phyloP scores from a whole-genome alignment of 78 protist genomes.

The Cyanophora paradoxa region DNA sequence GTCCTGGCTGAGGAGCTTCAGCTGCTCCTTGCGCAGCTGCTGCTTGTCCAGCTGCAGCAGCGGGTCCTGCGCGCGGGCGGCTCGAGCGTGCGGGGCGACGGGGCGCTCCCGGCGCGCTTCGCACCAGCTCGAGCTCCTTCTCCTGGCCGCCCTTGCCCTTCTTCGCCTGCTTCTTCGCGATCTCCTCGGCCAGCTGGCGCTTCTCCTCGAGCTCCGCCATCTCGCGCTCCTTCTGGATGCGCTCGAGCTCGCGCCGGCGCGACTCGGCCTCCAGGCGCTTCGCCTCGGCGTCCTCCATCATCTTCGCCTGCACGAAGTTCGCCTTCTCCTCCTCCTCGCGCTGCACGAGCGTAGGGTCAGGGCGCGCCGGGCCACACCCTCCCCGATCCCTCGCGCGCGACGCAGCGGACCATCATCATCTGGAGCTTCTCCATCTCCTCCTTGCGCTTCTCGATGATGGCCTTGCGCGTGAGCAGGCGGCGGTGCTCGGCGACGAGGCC shows the following conservation, averaged over 20 bases:
- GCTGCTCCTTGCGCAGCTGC: not conserved
- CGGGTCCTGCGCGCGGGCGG: too few relatives aligned
- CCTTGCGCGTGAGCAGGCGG: not conserved
- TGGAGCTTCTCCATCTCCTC: slow-evolving; percentile 22
- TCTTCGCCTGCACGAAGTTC: not conserved
- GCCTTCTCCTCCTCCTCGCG: not conserved
- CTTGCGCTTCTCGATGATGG: slow-evolving; percentile 38
- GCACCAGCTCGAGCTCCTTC: too few relatives aligned
- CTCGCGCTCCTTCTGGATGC: slow-evolving; percentile 12
- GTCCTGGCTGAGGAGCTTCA: slow-evolving; percentile 13
- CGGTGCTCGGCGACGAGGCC: slow-evolving; percentile 14
- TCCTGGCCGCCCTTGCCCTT: slow-evolving; percentile 25
- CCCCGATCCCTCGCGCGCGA: not conserved
- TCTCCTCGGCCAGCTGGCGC: slow-evolving; percentile 19
- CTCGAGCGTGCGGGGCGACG: too few relatives aligned
- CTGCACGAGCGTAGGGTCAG: too few relatives aligned
- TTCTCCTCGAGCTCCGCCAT: slow-evolving; percentile 16
- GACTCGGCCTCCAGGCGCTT: slow-evolving; percentile 20
- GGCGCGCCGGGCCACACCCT: too few relatives aligned
- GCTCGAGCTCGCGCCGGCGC: slow-evolving; percentile 14
- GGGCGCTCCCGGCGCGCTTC: too few relatives aligned
- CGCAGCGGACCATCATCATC: not conserved
- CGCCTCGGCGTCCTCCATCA: not conserved
- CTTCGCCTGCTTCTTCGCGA: slow-evolving; percentile 11
- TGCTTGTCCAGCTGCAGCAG: slow-evolving; percentile 16